Conservation (phyloP, 2,329 filamentous ascomycete genomes). For the Ophiostoma sp. region DNA sequence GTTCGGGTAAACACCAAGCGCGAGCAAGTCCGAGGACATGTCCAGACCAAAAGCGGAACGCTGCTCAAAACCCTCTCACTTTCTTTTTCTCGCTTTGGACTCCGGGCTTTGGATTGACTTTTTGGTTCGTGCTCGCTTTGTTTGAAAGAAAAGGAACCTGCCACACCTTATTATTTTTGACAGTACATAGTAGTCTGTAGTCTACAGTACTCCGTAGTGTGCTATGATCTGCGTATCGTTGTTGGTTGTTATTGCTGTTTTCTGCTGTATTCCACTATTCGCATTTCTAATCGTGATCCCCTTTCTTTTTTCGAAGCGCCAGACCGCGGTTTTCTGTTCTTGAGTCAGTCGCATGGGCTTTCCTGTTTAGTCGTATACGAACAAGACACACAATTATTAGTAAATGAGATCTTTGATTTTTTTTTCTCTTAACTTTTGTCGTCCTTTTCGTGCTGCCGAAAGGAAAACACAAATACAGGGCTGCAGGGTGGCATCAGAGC, state of each 20-base stretch:
- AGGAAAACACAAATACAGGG: neutral
- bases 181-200: too few species aligned
- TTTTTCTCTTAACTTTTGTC: neutral
- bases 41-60: neutral
- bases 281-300: neutral
- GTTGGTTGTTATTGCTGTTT: neutral
- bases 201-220: too few species aligned
- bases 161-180: neutral
- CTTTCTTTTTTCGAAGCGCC: neutral
- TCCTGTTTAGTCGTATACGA: neutral
- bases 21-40: neutral
- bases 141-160: too few species aligned
- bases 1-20: conserved; percentile 2
- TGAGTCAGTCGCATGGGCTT: neutral
- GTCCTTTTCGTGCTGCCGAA: neutral
- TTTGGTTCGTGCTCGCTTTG: neutral
- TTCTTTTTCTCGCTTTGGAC: neutral
- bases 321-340: neutral
- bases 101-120: neutral
- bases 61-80: neutral
- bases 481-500: neutral
- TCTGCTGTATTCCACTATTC: neutral
- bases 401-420: neutral
- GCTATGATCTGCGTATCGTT: neutral
- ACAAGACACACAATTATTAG: neutral